Conservation (phyloP, 169 alveolate genomes). For the Nephromyces sp. region DNA sequence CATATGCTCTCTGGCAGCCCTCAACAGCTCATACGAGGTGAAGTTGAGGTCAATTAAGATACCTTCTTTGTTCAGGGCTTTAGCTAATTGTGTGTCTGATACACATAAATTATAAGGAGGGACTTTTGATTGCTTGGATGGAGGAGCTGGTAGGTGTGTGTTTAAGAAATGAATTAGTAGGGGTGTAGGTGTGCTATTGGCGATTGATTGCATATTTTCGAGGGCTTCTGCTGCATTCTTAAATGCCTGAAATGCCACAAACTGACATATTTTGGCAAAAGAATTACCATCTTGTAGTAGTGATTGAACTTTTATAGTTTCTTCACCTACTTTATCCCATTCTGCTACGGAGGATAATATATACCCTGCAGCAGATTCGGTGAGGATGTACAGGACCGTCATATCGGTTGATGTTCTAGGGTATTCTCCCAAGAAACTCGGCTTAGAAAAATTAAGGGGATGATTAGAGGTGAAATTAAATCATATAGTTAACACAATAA, state of each 20-base stretch:
- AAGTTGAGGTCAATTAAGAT: constrained; percentile 6
- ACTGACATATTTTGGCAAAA: constrained; percentile 3
- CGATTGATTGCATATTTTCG: constrained; percentile 22
- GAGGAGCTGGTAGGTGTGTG: constrained; percentile 13
- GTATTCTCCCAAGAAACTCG: too few species aligned
- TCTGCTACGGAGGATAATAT: constrained; percentile 48
- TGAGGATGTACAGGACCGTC: constrained; percentile 16
- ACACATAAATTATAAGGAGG: constrained; percentile 5
- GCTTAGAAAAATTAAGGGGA: too few species aligned
- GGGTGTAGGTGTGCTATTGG: constrained; percentile 20
- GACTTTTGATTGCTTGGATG: not conserved
- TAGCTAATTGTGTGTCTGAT: constrained; percentile 30
- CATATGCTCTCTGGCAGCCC: constrained; percentile 28
- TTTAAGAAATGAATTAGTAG: constrained; percentile 16
- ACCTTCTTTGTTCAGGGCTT: constrained; percentile 19
- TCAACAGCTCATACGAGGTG: constrained; percentile 11
- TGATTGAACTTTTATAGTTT: constrained; percentile 25
- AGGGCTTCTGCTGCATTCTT: constrained; percentile 35
- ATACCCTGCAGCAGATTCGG: constrained; percentile 40
- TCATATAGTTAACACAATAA: too few species aligned
- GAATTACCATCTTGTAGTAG: constrained; percentile 10
- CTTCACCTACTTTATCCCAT: constrained; percentile 41
- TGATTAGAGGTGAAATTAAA: too few species aligned
- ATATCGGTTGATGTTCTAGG: not conserved
- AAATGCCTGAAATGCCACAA: constrained; percentile 31